phyloP scores from a whole-genome alignment of 345 rosid genomes.

The Eucalyptus sp. region DNA sequence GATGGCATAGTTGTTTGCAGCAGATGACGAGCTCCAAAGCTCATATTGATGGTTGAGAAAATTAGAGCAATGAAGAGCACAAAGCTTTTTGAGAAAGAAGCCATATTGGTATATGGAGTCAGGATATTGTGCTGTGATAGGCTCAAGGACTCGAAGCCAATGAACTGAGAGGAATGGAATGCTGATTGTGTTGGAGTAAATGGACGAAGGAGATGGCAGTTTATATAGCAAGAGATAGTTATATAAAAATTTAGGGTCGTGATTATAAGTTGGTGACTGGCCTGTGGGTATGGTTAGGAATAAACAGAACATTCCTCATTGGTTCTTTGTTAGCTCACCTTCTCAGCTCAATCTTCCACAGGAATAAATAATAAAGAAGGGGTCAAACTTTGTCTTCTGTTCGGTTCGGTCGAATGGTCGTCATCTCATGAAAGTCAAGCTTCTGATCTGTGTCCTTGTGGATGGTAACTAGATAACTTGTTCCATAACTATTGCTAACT shows the following conservation, averaged over 20 bases:
- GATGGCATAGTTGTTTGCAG: too few relatives aligned
- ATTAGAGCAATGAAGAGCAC: too few relatives aligned
- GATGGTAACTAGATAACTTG: neutral
- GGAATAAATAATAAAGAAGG: neutral
- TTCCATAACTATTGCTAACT: neutral
- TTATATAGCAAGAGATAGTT: neutral
- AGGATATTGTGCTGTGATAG: too few relatives aligned
- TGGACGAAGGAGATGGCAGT: neutral
- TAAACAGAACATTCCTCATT: neutral
- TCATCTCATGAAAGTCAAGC: neutral
- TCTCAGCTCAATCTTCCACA: neutral
- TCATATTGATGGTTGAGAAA: too few relatives aligned
- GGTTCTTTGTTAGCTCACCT: neutral
- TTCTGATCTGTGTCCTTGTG: neutral
- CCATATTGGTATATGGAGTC: too few relatives aligned
- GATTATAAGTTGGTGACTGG: neutral
- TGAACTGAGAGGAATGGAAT: neutral
- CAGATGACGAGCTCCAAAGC: too few relatives aligned
- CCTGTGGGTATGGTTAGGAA: neutral
- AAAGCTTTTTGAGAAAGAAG: too few relatives aligned
- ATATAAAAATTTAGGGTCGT: neutral
- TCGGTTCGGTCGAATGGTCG: neutral
- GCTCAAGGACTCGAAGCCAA: neutral
- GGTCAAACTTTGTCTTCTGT: neutral
- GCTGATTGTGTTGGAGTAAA: neutral